These are phyloP conservation scores for Lecanosticta acicola DNA, from an alignment of 2,329 filamentous ascomycete species.

Conservation along the genomic window DNA sequence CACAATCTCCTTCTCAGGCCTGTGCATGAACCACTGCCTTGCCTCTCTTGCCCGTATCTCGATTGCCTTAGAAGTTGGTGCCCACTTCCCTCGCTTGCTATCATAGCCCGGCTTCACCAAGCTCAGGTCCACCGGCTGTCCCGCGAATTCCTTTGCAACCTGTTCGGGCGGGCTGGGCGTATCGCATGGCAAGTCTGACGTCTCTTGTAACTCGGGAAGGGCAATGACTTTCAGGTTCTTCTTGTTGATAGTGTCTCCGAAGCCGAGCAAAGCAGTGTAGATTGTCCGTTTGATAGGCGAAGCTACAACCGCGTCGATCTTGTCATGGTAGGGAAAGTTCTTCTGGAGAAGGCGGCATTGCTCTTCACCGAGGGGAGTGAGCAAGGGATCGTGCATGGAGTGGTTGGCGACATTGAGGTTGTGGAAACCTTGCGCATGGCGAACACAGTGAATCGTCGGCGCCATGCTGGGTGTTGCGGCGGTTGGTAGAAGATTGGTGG, in stretches of 20 bases:
- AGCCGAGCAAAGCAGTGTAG: slow-evolving; percentile 67
- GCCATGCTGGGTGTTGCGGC: slow-evolving; percentile 24
- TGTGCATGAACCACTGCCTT: slow-evolving; percentile 51
- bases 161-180: slow-evolving; percentile 56
- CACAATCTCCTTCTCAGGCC: slow-evolving; percentile 61
- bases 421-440: slow-evolving; percentile 71
- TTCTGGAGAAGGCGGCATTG: slow-evolving; percentile 64
- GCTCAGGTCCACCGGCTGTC: slow-evolving; percentile 57
- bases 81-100: slow-evolving; percentile 53
- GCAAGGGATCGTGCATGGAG: slow-evolving; percentile 65
- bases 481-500: no score
- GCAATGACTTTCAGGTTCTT: slow-evolving; percentile 54
- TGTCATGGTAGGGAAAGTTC: slow-evolving; percentile 59
- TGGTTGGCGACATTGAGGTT: slow-evolving; percentile 69
- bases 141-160: slow-evolving; percentile 57
- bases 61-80: slow-evolving; percentile 48
- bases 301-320: slow-evolving; percentile 65
- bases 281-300: slow-evolving; percentile 78
- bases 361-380: slow-evolving; percentile 68
- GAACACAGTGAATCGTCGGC: slow-evolving; percentile 56
- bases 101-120: slow-evolving; percentile 63
- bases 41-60: slow-evolving; percentile 56
- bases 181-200: slow-evolving; percentile 69
- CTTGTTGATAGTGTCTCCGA: slow-evolving; percentile 50
- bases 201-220: slow-evolving; percentile 73